Evolutionary conservation across 352 stramenopile species (phyloP), one percentile per base, ranked within the genome.

Genomic region (Globisporangium apiculatum): DNA sequence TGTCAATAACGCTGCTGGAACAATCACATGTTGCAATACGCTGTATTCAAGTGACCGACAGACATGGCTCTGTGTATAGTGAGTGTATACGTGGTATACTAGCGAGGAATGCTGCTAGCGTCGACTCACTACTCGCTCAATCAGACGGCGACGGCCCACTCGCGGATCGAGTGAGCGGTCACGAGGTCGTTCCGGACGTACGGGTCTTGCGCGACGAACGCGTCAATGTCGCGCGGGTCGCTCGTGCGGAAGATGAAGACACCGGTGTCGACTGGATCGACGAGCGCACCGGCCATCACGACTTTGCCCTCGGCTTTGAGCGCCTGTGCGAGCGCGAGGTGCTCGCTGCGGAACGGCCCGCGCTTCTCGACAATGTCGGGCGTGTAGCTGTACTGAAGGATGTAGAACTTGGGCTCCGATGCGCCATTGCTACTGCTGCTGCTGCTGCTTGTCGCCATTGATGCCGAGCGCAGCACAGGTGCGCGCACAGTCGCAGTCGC

Each of bases 121-220:
- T 31, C 24, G 24, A 31, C 24, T 31, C 24, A 31, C 24, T 31
- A 3, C 24, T 31, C 24, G 24, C 24, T 31, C 24, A 15, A 18
- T 18, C 15, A 41, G 50, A 38, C 48, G 17, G 76, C 82, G 40
- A 91, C 77, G n/a, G 69, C 86, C 69, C 75, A 91, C 60, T 87
- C 75, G 58, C 79, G 82, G 58, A 91, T 87, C 45, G 68, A 72
- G 68, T 85, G 75, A 55, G 58, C 65, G 36, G 74, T 82, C 31
- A 89, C 79, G 58, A 91, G 75, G 50, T 86, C 66, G 65, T 91
- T 89, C 53, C 76, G 62, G 31, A 91, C 75, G 58, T 91, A 91
- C 41, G 79, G 77, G 62, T 91, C 82, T 3, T 66, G 60, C 60
- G 79, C 65, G n/a, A 68, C 82, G 48, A 89, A 91, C 31, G 83